Evolutionary conservation across 1,284 basidiomycete species (phyloP), one percentile per base, ranked within the genome.

Genomic region (Ceratobasidium sp.): DNA sequence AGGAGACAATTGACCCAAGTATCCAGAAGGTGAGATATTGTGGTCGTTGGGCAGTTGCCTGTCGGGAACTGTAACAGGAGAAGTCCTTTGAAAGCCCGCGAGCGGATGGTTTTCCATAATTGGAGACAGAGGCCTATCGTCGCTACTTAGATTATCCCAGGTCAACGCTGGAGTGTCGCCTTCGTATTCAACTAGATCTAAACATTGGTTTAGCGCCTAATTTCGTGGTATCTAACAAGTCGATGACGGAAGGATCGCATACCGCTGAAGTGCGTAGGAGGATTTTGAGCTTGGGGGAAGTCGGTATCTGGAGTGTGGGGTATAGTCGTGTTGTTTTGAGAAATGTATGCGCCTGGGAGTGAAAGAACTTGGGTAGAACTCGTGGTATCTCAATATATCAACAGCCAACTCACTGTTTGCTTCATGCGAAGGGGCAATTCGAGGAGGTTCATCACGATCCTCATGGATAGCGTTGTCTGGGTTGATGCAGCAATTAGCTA

Each of bases 311-410:
- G 28, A 28, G 13, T 67, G 50, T 50, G 65, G 15, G 65, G 44
- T 13, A 52, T 67, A 15, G 17, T 52, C 12, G 26, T 38, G n/a
- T 50, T 28, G 44, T 52, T n/a, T 48, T 50, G n/a, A n/a, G 62
- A 46, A 13, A 67, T 67, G 65, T 50, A 67, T 67, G 65, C 65
- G 65, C 65, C 44, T 67, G 28, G 1, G n/a, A 15, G 12, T 10
- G 17, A 33, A 13, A 12, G 6, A 40, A 6, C 15, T 40, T 13
- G 38, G 7, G 59, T 40, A 40, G 9, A 33, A 33, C 33, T 33
- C 33, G 33, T 33, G 33, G 33, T 33, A 33, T 33, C 33, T 33
- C 33, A 33, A 33, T 33, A 33, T 33, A 33, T 2, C 33, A 33
- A 33, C 33, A 33, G 33, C 33, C 33, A 33, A 15, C 15, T 40